Percentiles rank a stretch among this genome's conserved stretches.
Evolutionary conservation across 2,329 filamentous ascomycete species (phyloP).

Genomic region (Claviceps sp.): DNA sequence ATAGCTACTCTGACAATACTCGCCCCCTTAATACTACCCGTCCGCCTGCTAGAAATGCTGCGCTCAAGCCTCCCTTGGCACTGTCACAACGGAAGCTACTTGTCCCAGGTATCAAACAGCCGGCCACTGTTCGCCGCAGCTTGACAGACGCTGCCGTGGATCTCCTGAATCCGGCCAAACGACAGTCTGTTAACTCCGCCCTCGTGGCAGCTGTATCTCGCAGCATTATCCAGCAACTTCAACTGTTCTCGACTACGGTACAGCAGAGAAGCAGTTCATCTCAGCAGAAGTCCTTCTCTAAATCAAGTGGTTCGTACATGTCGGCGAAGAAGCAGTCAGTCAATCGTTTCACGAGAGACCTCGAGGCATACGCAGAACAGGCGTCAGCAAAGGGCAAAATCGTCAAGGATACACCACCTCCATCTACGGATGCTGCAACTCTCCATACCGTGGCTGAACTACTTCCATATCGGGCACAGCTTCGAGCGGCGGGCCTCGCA

Average conservation of each 20-base stretch:
- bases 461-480: conserved; percentile 39
- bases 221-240: conserved; percentile 31
- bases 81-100: conserved; percentile 3
- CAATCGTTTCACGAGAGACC: conserved; percentile 20
- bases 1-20: background rate
- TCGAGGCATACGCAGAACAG: conserved; percentile 19
- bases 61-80: conserved; percentile 5
- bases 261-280: background rate
- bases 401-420: conserved; percentile 26
- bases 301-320: conserved; percentile 22
- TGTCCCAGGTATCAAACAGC: background rate
- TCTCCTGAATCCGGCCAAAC: conserved; percentile 13
- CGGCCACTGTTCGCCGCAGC: conserved; percentile 2
- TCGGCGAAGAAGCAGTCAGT: conserved; percentile 30
- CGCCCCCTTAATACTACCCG: background rate
- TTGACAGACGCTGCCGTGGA: conserved; percentile 9
- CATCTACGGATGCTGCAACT: conserved; percentile 27
- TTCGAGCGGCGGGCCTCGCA: conserved; percentile 39
- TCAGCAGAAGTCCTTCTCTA: background rate
- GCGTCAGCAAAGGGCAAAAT: conserved; percentile 24
- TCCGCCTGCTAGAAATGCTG: background rate
- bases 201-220: conserved; percentile 32
- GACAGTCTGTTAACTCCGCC: conserved; percentile 22
- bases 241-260: conserved; percentile 20
- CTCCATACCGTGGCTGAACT: conserved; percentile 39